These are phyloP conservation scores for Cladorrhinum sp. DNA, from an alignment of 2,329 filamentous ascomycete genomes.

Conservation along the genomic window DNA sequence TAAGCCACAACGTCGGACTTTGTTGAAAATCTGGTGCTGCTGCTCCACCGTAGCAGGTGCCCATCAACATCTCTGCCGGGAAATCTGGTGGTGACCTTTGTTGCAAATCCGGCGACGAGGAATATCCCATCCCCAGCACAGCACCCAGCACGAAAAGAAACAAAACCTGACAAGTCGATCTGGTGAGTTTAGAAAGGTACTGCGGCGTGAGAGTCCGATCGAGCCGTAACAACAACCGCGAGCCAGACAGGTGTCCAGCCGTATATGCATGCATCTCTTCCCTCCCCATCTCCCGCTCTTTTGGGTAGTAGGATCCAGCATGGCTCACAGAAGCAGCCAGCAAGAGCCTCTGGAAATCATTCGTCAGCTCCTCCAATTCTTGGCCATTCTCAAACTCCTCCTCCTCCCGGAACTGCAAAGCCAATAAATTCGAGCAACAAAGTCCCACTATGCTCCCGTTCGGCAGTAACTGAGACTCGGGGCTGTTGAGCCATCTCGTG, in stretches of 20 bases:
- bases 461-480: slow-evolving; percentile 24
- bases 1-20: slow-evolving; percentile 34
- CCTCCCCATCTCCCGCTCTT: slow-evolving; percentile 12
- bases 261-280: slow-evolving; percentile 27
- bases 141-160: slow-evolving; percentile 32
- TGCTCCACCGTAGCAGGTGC: not conserved
- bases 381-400: slow-evolving; percentile 4
- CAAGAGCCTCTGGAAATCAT: slow-evolving; percentile 31
- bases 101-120: slow-evolving; percentile 9
- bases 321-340: slow-evolving; percentile 29
- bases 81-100: slow-evolving; percentile 18
- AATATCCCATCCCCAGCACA: slow-evolving; percentile 31
- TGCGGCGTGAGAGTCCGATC: slow-evolving; percentile 33
- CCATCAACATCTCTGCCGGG: slow-evolving; percentile 24
- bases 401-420: slow-evolving; percentile 25
- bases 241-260: slow-evolving; percentile 29
- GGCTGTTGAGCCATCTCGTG: slow-evolving; percentile 30
- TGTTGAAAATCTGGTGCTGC: slow-evolving; percentile 27
- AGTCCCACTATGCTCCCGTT: slow-evolving; percentile 31
- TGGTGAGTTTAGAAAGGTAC: slow-evolving; percentile 25
- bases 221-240: slow-evolving; percentile 30
- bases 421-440: slow-evolving; percentile 28
- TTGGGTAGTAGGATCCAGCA: slow-evolving; percentile 26
- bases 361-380: slow-evolving; percentile 24
- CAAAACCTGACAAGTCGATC: slow-evolving; percentile 29